Evolutionary conservation across 805 yeast species (phyloP).

Genomic region (Pichia ethanolica): DNA sequence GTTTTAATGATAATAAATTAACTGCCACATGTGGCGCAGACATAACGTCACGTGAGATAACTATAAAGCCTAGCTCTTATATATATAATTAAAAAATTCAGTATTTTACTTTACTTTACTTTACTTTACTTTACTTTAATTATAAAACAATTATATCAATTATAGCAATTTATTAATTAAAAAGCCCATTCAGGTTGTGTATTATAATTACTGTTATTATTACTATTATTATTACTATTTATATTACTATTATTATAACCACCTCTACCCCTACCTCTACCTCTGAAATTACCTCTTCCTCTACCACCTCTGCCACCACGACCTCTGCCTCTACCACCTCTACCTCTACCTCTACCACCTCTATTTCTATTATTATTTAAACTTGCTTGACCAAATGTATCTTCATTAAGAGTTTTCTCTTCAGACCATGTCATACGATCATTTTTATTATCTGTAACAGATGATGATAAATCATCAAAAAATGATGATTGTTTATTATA

Average conservation of each 20-base stretch:
- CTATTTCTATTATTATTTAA: conserved; percentile 9
- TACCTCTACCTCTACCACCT: conserved; percentile 40
- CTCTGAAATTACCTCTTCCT: conserved; percentile 22
- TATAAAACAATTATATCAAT: not conserved
- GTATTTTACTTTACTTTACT: too few relatives aligned
- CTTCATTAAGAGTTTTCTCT: conserved; percentile 66
- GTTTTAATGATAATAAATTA: too few relatives aligned
- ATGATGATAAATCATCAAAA: conserved; percentile 78
- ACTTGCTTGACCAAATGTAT: conserved; percentile 71
- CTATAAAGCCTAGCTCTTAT: too few relatives aligned
- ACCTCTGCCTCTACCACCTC: conserved; percentile 42
- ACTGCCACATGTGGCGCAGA: too few relatives aligned
- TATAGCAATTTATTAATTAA: not conserved
- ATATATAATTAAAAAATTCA: too few relatives aligned
- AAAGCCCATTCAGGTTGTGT: conserved; percentile 25
- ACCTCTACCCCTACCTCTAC: conserved; percentile 13
- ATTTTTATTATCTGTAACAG: conserved; percentile 40
- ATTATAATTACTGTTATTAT: not conserved
- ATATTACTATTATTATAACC: not conserved
- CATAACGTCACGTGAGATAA: too few relatives aligned
- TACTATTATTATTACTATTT: conserved; percentile 6
- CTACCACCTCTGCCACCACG: conserved; percentile 7
- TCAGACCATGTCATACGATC: conserved; percentile 57
- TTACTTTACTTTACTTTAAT: too few relatives aligned
- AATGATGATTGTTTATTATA: conserved; percentile 83